Percentiles rank a stretch among this genome's conserved stretches.
Evolutionary conservation across 78 protist species (phyloP).

Genomic region (Creolimax fragrantissima): DNA sequence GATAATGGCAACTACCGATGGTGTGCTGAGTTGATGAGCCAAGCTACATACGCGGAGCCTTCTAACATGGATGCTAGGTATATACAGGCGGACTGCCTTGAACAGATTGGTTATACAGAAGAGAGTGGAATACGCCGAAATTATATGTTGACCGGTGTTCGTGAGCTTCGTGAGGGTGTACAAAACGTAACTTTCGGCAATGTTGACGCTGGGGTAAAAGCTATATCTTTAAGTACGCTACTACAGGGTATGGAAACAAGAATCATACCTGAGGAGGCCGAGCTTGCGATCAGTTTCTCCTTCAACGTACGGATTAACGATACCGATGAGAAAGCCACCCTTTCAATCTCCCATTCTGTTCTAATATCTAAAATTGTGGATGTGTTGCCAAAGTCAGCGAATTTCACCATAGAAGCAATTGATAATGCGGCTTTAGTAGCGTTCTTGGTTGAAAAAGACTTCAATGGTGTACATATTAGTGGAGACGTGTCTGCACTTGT

Average conservation of each 20-base stretch:
- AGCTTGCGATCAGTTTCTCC: neutral
- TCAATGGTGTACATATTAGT: neutral
- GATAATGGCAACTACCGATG: conserved; percentile 23
- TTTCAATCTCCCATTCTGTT: neutral
- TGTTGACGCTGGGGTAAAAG: no score
- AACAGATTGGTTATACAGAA: conserved; percentile 24
- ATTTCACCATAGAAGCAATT: neutral
- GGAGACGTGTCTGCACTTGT: neutral
- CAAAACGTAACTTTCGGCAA: neutral
- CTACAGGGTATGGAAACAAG: neutral
- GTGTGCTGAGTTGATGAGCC: conserved; percentile 22
- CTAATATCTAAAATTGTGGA: neutral
- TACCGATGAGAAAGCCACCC: neutral
- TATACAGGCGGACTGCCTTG: conserved; percentile 16
- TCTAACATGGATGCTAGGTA: conserved; percentile 1
- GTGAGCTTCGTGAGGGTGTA: conserved; percentile 11
- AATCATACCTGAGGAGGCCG: neutral
- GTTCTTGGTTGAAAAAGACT: neutral
- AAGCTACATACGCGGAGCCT: neutral
- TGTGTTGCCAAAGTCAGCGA: neutral
- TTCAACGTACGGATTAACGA: neutral
- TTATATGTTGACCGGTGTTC: neutral
- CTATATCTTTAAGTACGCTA: neutral
- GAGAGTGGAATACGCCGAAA: conserved; percentile 19
- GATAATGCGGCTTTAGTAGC: neutral